Evolutionary conservation across 2,329 filamentous ascomycete species (phyloP), one percentile per base, ranked within the genome.

Genomic region (Ilyonectria destructans): DNA sequence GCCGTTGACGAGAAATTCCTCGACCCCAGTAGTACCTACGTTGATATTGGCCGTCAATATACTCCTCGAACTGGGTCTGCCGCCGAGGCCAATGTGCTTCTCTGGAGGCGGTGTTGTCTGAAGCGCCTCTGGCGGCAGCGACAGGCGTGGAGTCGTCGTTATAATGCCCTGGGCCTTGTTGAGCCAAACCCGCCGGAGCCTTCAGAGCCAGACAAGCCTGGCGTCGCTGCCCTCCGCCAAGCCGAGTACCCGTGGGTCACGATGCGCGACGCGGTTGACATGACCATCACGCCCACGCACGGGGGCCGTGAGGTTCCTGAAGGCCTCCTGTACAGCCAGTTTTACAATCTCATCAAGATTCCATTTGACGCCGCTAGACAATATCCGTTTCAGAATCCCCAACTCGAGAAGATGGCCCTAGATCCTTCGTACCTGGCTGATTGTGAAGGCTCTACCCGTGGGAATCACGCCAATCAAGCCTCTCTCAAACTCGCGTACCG

Each of bases 351-450:
- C 23, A 26, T 35, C 13, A 55, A 55, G 26, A 55, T 55, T 35
- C 51, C 51, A 37, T 55, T 55, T 55, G 8, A 55, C 17, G 2
- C 15, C 7, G 26, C 51, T 21, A 55, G 17, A 7, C 23, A 55
- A 31, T 55, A 55, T 54, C 51, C 51, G 23, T 55, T 55, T 55
- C 31, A 35, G 29, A 55, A 55, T 37, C 23, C 4, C 29, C 51
- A 35, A 2, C 51, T 55, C 29, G 26, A 37, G 12, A 55, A 31
- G 51, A 55, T 52, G 21, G 1, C 49, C 9, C 49, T 52, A 23
- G 49, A 26, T 31, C 49, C 49, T 26, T 52, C 49, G 26, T 31
- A 55, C 29, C 31, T 55, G 7, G 51, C 29, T 35, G 51, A 55
- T 17, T 55, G 51, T 12, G 26, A 55, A 55, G 29, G 29, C 1